Base-by-base conservation (phyloP, 2,329 filamentous ascomycete genomes). In the Colletotrichum godetiae region DNA sequence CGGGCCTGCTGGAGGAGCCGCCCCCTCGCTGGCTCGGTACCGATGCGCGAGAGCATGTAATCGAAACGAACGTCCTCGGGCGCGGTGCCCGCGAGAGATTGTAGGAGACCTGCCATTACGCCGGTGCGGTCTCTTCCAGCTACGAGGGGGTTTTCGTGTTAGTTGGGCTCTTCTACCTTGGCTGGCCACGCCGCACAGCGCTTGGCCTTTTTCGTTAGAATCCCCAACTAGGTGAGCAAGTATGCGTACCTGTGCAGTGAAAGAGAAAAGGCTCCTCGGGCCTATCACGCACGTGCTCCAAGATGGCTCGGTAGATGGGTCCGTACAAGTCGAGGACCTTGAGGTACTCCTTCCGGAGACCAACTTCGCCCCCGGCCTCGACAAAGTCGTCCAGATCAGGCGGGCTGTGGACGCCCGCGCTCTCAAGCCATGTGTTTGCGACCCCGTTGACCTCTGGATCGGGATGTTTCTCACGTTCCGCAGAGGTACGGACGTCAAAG, bases 81-180 rank as follows among this genome's bases (percentile, higher is more conserved):
- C 5, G 82, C 75, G 29, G 85, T 84, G 35, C 87, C 88, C 1
- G 87, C 86, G 15, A 90, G 82, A n/a, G 80, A 81, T 67, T 88
- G 82, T n/a, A 90, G 79, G 5, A 90, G 78, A 11, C 85, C 87
- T 0, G 85, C 82, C 10, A 89, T 77, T 10, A 90, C 82, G 10
- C 88, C 88, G 0, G 88, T 91, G 29, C 88, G 83, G 72, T 90
- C 88, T 64, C 88, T 85, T 8, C 89, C 88, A 29, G 87, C 88
- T 89, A n/a, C 1, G 13, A 52, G 7, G n/a, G 11, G n/a, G 66
- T 31, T 19, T 42, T n/a, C 7, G 15, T 49, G 19, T 49, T 49
- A 49, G 42, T n/a, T 49, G 42, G 7, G 19, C 19, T 35, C 33
- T 35, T 35, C 10, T 27, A 27, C 27, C 27, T 49, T 10, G 7